Base-by-base conservation (phyloP, 805 yeast species). In the Spathaspora arborariae region DNA sequence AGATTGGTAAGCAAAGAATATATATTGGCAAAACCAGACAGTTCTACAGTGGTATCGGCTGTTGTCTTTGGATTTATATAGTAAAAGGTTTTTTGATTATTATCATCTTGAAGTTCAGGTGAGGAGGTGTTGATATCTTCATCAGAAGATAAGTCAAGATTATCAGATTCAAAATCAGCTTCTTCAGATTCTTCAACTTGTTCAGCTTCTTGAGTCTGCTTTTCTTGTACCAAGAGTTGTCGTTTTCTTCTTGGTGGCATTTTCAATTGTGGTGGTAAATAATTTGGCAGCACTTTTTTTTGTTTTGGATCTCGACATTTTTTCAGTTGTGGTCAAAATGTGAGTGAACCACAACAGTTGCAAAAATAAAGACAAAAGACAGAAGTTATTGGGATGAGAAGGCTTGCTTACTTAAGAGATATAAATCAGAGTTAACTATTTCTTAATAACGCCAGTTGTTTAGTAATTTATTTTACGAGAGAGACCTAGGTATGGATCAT, bases 81-180 rank as follows among this genome's bases (percentile, higher is more conserved):
- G 52, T 70, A 70, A 51, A 65, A 71, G 0, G 74, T 62, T 51
- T 66, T 63, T 43, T 64, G 72, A 20, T 54, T 45, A 45, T 62
- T 56, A 19, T 51, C 54, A 40, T 44, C 44, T 13, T 27, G 20
- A 18, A 24, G 10, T 7, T 20, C 22, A 11, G 40, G 22, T 20
- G 27, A 13, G 35, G 15, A 2, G 16, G 20, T 7, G 3, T 37
- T 22, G 6, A 2, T 7, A 16, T 37, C 39, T 20, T 37, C 39
- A 9, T 19, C 21, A 20, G 15, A 10, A 4, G 39, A 37, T 18
- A 10, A 9, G 4, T 6, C 24, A 36, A 18, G 13, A 4, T 36
- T 4, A n/a, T 36, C 39, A 5, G 21, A 10, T 9, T 20, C 39
- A 13, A 19, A 6, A 13, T 20, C 24, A 19, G 6, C 39, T 3